Evolutionary conservation across 352 stramenopile species (phyloP), one percentile per base, ranked within the genome.

Genomic region (Phytopythium vexans): DNA sequence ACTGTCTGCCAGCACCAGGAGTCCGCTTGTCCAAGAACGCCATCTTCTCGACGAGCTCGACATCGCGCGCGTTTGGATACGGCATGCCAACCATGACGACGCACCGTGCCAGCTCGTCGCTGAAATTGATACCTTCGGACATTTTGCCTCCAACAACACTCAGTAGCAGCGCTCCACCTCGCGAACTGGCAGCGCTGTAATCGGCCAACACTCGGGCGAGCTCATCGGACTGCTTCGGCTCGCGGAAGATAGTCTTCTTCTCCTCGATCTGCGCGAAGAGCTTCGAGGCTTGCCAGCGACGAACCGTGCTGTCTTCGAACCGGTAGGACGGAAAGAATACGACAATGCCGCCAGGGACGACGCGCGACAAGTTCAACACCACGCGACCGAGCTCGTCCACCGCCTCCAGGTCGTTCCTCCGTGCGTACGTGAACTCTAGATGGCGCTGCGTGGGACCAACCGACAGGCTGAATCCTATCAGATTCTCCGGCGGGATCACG

Each of bases 121-220:
- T 97, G 69, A 99, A 99, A 64, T 99, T 99, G 73, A 99, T 99
- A 31, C 97, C 97, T 83, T 99, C 97, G 3, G 92, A 98, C 81
- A 99, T 98, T 74, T 99, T 99, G 0, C 97, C 97, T 10, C 97
- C 97, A 31, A 99, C 95, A 0, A 99, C 97, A 56, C 92, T 98
- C 14, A 99, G 82, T 2, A 99, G 64, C 41, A 98, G 64, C 0
- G 88, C 93, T 7, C 88, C 89, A 41, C 58, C 37, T 21, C 38
- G 42, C 34, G 60, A 45, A 1, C 46, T 41, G 31, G 52, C 21
- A 68, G 51, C 85, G 92, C 5, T 76, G 64, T 97, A 99, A 35
- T 75, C 68, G 12, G 64, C 55, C 11, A 99, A 62, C 12, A 98
- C 78, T 34, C 64, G 43, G 11, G 98, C 94, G 1, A 98, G 81